These are phyloP conservation scores for Crithidia fasciculata DNA, from an alignment of 208 protist genomes.

Conservation along the genomic window DNA sequence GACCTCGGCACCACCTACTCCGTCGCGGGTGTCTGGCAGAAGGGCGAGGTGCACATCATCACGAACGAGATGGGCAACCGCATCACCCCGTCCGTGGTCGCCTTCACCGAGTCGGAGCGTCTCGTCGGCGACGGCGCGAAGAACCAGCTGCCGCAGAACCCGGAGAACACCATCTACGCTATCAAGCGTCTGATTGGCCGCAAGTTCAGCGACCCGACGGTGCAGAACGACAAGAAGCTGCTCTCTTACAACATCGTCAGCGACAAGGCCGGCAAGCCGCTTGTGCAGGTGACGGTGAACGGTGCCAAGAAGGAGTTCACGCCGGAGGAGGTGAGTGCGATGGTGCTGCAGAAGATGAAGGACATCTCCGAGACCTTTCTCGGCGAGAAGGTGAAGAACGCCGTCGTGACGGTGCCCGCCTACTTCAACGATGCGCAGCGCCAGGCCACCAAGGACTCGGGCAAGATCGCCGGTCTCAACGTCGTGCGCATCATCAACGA, in stretches of 20 bases:
- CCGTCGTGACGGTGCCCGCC: constrained; percentile 98
- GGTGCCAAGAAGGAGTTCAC: constrained; percentile 79
- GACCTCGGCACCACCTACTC: constrained; percentile 97
- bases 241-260: constrained; percentile 83
- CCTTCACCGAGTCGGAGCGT: constrained; percentile 94
- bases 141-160: constrained; percentile 92
- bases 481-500: constrained; percentile 99
- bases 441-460: constrained; percentile 99
- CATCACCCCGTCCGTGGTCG: constrained; percentile 96
- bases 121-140: constrained; percentile 92
- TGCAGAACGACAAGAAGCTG: constrained; percentile 97
- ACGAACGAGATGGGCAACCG: constrained; percentile 93
- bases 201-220: constrained; percentile 89
- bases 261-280: constrained; percentile 85
- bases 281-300: constrained; percentile 78
- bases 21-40: constrained; percentile 96
- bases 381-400: constrained; percentile 93
- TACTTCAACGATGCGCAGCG: constrained; percentile 99
- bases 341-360: constrained; percentile 95
- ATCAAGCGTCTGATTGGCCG: constrained; percentile 94
- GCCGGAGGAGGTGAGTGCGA: constrained; percentile 88
- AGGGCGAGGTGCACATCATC: constrained; percentile 93
- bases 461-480: constrained; percentile 96
- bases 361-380: constrained; percentile 94
- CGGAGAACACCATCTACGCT: constrained; percentile 91